Evolutionary conservation across 306 rosid genomes (phyloP).

Genomic region (Trichosanthes truncata): DNA sequence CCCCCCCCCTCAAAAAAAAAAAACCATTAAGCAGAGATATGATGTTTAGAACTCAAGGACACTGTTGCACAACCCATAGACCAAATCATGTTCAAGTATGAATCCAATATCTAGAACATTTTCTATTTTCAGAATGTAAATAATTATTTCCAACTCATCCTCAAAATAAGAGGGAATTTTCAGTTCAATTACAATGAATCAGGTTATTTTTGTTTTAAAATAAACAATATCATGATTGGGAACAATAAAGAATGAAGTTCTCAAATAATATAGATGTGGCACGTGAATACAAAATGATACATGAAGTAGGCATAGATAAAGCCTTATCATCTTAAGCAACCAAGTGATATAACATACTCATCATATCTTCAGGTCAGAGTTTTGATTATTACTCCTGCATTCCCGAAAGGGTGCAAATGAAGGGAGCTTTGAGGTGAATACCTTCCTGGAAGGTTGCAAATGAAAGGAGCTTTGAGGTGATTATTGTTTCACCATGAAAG

Average conservation of each 20-base stretch:
- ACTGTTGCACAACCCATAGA: too few species aligned
- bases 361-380: neutral
- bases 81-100: too few species aligned
- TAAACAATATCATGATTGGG: neutral
- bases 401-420: constrained; percentile 1
- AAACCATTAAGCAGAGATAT: too few species aligned
- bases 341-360: neutral
- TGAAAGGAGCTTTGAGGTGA: constrained; percentile 5
- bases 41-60: too few species aligned
- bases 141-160: neutral
- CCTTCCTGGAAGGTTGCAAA: neutral
- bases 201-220: neutral
- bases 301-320: neutral
- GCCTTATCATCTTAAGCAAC: neutral
- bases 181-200: neutral
- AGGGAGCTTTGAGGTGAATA: neutral
- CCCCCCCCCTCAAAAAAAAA: too few species aligned
- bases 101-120: neutral
- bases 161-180: neutral
- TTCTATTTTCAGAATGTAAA: neutral
- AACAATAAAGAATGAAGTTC: neutral
- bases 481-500: constrained; percentile 86
- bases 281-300: neutral
- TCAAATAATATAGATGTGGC: neutral
- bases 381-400: neutral